Conservation (phyloP, 2,329 filamentous ascomycete species). For the Lasiodiplodia gonubiensis region DNA sequence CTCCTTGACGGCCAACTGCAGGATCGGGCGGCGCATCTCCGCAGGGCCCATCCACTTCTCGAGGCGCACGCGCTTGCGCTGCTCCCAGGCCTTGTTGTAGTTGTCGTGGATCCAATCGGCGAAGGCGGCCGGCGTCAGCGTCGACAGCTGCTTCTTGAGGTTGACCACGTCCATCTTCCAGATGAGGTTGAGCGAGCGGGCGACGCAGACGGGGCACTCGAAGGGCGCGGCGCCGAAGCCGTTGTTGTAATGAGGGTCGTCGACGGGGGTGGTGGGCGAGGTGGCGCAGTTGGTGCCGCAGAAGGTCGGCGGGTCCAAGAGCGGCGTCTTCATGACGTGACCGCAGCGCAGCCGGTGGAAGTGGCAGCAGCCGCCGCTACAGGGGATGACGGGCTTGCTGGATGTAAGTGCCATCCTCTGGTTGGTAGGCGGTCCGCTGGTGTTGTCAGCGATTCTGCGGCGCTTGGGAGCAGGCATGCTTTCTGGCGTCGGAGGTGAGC, state of each 20-base stretch:
- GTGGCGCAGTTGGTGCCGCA: constrained; percentile 12
- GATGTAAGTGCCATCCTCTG: too few species aligned
- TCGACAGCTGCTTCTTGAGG: neutral
- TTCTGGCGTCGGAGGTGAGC: too few species aligned
- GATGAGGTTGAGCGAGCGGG: neutral
- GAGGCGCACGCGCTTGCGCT: neutral
- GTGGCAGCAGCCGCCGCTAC: neutral
- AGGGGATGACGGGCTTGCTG: neutral
- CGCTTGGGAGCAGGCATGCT: neutral
- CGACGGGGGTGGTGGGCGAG: neutral
- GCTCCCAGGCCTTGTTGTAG: neutral
- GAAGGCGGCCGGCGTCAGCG: neutral
- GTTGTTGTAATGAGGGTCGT: neutral
- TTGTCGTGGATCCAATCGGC: neutral
- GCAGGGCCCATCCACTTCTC: neutral
- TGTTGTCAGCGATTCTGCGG: neutral
- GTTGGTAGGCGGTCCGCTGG: too few species aligned
- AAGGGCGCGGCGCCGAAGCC: neutral
- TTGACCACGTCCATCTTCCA: constrained; percentile 19
- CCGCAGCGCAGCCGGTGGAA: constrained; percentile 22
- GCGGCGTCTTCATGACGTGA: constrained; percentile 6
- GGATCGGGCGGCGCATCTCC: neutral
- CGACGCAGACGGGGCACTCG: constrained; percentile 13
- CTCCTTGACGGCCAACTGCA: neutral
- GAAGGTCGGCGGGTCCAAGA: neutral